phyloP scores from a whole-genome alignment of 345 rosid species.

The Mangifera indica region DNA sequence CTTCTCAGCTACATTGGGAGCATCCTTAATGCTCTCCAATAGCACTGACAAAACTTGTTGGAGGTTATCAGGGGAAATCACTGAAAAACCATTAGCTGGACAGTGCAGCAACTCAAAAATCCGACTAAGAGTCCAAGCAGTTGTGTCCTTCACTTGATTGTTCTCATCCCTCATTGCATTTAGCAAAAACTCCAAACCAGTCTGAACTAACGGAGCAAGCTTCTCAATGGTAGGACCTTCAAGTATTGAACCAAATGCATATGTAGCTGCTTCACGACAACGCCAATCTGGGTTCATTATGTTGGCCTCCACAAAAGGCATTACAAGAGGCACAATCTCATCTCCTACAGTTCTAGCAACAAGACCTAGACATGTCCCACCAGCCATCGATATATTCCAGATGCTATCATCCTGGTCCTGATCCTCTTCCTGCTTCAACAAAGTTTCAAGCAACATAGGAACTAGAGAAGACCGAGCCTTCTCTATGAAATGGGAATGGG shows the following conservation, averaged over 20 bases:
- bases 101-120: slow-evolving; percentile 86
- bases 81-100: slow-evolving; percentile 65
- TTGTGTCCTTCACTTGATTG: slow-evolving; percentile 92
- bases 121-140: slow-evolving; percentile 93
- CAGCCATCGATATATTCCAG: slow-evolving; percentile 97
- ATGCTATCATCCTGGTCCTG: slow-evolving; percentile 83
- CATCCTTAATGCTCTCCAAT: slow-evolving; percentile 72
- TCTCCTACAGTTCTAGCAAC: slow-evolving; percentile 95
- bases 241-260: slow-evolving; percentile 88
- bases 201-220: slow-evolving; percentile 74
- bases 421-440: slow-evolving; percentile 93
- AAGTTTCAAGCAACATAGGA: slow-evolving; percentile 79
- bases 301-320: slow-evolving; percentile 87
- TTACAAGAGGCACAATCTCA: slow-evolving; percentile 79
- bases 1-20: slow-evolving; percentile 87
- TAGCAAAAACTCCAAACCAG: slow-evolving; percentile 79
- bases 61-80: slow-evolving; percentile 68
- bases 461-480: slow-evolving; percentile 76
- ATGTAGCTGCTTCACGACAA: slow-evolving; percentile 92
- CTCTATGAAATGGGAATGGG: slow-evolving; percentile 69
- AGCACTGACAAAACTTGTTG: slow-evolving; percentile 56
- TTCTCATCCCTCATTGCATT: slow-evolving; percentile 76
- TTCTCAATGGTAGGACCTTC: slow-evolving; percentile 82
- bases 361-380: slow-evolving; percentile 95
- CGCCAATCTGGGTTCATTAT: slow-evolving; percentile 74